These are phyloP conservation scores for Cystobasidium onofrii DNA, from an alignment of 768 basidiomycete genomes.

Conservation along the genomic window DNA sequence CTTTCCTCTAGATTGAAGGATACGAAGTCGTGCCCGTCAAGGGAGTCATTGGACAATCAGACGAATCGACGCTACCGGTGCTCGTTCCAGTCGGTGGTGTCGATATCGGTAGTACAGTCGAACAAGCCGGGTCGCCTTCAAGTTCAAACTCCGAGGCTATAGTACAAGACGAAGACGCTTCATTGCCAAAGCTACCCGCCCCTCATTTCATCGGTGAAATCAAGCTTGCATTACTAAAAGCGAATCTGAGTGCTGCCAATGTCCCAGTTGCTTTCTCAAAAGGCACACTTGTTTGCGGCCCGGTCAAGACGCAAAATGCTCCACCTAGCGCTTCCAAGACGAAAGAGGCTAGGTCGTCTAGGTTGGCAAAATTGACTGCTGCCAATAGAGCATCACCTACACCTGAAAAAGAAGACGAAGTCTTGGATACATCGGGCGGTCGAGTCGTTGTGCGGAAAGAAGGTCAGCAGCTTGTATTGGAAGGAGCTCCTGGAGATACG, in stretches of 20 bases:
- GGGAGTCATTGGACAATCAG: slow-evolving; percentile 74
- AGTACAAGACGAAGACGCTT: slow-evolving; percentile 20
- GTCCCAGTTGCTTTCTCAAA: slow-evolving; percentile 90
- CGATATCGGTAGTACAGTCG: background rate
- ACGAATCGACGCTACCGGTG: slow-evolving; percentile 78
- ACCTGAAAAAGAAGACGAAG: slow-evolving; percentile 36
- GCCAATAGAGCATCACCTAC: slow-evolving; percentile 37
- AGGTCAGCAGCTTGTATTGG: slow-evolving; percentile 75
- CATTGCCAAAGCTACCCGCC: slow-evolving; percentile 59
- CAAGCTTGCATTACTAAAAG: slow-evolving; percentile 78
- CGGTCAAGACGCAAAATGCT: slow-evolving; percentile 38
- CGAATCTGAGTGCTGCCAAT: slow-evolving; percentile 63
- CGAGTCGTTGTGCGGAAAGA: slow-evolving; percentile 78
- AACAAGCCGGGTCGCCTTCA: background rate
- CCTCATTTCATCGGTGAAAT: slow-evolving; percentile 98
- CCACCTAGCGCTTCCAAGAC: background rate
- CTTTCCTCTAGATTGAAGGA: slow-evolving; percentile 70
- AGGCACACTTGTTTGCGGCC: slow-evolving; percentile 77
- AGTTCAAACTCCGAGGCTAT: background rate
- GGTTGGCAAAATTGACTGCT: slow-evolving; percentile 52
- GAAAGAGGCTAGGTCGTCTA: slow-evolving; percentile 41
- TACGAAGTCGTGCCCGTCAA: slow-evolving; percentile 90
- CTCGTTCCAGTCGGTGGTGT: slow-evolving; percentile 48
- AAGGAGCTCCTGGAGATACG: slow-evolving; percentile 76
- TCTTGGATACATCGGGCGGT: slow-evolving; percentile 40